These are phyloP conservation scores for Lotmaria passim DNA, from an alignment of 208 protist genomes.

Conservation along the genomic window DNA sequence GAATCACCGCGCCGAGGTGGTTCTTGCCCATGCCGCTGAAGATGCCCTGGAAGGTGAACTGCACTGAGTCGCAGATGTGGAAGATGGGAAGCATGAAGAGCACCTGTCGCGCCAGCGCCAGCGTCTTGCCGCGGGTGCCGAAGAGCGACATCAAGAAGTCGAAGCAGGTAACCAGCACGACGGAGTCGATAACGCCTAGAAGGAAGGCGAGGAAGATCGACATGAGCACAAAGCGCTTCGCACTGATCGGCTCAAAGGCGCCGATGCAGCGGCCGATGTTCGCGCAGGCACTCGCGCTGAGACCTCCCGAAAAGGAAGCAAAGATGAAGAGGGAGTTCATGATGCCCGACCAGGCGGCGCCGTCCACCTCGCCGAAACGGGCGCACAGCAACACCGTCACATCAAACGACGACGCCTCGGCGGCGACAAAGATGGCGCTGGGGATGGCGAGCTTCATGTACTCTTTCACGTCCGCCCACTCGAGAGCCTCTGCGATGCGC, in stretches of 20 bases:
- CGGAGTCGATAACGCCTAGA: constrained; percentile 56
- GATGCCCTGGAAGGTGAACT: constrained; percentile 88
- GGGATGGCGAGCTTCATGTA: constrained; percentile 84
- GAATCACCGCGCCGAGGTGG: constrained; percentile 74
- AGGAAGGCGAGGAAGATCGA: constrained; percentile 46
- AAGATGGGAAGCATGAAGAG: constrained; percentile 72
- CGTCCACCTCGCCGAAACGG: constrained; percentile 61
- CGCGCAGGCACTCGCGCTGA: constrained; percentile 78
- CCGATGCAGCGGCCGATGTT: constrained; percentile 86
- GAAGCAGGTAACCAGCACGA: constrained; percentile 58
- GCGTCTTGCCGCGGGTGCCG: constrained; percentile 60
- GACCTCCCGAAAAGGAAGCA: constrained; percentile 65
- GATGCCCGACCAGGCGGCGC: constrained; percentile 79
- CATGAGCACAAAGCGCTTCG: constrained; percentile 64
- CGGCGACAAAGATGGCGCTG: constrained; percentile 86
- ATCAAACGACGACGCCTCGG: constrained; percentile 87
- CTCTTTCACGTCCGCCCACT: constrained; percentile 68
- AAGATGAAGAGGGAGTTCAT: constrained; percentile 86
- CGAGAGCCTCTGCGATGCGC: constrained; percentile 67
- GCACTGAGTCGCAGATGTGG: constrained; percentile 77
- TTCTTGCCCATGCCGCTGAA: constrained; percentile 87
- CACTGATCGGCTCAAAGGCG: constrained; percentile 53
- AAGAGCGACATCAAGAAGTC: constrained; percentile 77
- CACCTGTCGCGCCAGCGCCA: constrained; percentile 55
- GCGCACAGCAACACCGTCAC: constrained; percentile 76